These are phyloP conservation scores for Helianthus annuus DNA, from an alignment of 129 eudicot species.

Conservation along the genomic window DNA sequence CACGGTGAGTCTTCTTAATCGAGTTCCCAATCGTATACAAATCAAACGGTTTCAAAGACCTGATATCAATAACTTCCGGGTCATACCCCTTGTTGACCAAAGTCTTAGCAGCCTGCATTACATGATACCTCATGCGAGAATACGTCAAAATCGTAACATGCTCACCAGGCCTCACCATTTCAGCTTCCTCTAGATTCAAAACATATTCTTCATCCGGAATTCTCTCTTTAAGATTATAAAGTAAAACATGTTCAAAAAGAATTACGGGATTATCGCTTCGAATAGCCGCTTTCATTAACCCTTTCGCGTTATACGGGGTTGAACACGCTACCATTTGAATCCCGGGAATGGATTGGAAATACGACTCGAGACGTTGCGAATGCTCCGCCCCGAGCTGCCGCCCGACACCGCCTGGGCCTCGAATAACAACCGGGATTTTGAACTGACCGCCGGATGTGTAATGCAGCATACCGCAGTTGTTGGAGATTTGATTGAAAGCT, in stretches of 20 bases:
- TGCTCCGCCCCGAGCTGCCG: slow-evolving; percentile 99
- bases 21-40: slow-evolving; percentile 86
- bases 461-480: slow-evolving; percentile 99
- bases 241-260: slow-evolving; percentile 84
- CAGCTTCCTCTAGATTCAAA: slow-evolving; percentile 77
- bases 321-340: slow-evolving; percentile 99
- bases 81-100: slow-evolving; percentile 92
- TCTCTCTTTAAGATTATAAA: slow-evolving; percentile 80
- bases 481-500: slow-evolving; percentile 91
- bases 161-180: slow-evolving; percentile 96
- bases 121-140: slow-evolving; percentile 93
- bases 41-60: slow-evolving; percentile 93
- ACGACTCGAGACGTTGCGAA: slow-evolving; percentile 90
- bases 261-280: slow-evolving; percentile 89
- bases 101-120: slow-evolving; percentile 92
- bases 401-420: slow-evolving; percentile 98
- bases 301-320: slow-evolving; percentile 92
- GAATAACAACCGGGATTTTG: slow-evolving; percentile 83
- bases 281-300: slow-evolving; percentile 96
- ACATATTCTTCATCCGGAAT: slow-evolving; percentile 91
- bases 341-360: slow-evolving; percentile 97
- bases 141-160: slow-evolving; percentile 81
- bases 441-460: slow-evolving; percentile 98
- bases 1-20: slow-evolving; percentile 89
- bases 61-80: slow-evolving; percentile 89